Conservation (phyloP, 352 stramenopile genomes). For the Aphanomyces euteiches region DNA sequence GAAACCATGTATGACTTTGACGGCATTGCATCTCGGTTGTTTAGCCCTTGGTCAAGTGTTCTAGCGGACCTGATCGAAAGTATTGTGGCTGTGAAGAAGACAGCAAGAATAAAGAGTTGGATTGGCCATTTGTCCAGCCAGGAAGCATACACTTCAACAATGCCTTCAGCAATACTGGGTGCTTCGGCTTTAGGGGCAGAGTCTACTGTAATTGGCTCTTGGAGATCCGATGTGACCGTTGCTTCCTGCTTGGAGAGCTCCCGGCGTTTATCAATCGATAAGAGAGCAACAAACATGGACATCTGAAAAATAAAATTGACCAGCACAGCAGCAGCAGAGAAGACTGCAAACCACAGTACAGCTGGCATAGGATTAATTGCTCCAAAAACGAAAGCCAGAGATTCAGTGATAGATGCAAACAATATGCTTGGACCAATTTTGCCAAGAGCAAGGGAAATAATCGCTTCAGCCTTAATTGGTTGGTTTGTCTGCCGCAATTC, state of each 20-base stretch:
- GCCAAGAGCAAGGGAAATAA: constrained; percentile 44
- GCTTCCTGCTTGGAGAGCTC: constrained; percentile 36
- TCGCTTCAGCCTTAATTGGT: constrained; percentile 47
- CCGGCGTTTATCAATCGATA: constrained; percentile 65
- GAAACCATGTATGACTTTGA: constrained; percentile 53
- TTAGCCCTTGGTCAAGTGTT: constrained; percentile 50
- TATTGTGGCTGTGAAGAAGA: constrained; percentile 48
- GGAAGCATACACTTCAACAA: constrained; percentile 42
- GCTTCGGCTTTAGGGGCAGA: neutral
- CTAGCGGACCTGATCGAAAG: constrained; percentile 54
- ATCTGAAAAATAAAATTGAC: constrained; percentile 62
- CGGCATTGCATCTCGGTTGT: constrained; percentile 50
- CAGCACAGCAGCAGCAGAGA: constrained; percentile 42
- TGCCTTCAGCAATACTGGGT: constrained; percentile 42
- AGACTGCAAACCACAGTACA: constrained; percentile 59
- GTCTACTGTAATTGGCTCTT: neutral
- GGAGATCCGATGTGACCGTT: neutral
- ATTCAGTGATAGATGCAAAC: constrained; percentile 46
- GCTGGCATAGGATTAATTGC: constrained; percentile 63
- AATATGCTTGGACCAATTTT: constrained; percentile 63
- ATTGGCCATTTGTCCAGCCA: constrained; percentile 44
- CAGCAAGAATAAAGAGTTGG: constrained; percentile 54
- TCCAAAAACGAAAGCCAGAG: constrained; percentile 48
- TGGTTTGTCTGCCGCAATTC: constrained; percentile 45
- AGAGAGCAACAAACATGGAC: constrained; percentile 58